Evolutionary conservation across 208 protist species (phyloP).

Genomic region (Trypanosoma theileri): DNA sequence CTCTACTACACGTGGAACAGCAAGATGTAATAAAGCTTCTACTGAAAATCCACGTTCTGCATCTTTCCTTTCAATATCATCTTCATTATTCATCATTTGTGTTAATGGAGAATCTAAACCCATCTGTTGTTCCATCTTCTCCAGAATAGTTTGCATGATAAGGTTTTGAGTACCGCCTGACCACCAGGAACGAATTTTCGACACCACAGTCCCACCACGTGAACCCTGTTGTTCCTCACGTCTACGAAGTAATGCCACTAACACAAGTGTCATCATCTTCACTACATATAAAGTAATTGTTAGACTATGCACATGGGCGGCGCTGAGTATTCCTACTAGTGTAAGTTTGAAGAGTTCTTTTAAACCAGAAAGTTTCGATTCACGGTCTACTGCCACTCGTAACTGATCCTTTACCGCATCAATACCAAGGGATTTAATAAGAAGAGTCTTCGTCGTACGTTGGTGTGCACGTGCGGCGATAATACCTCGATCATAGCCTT

Average conservation of each 20-base stretch:
- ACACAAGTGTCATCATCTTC: conserved; percentile 69
- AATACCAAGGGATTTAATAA: conserved; percentile 42
- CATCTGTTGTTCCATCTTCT: conserved; percentile 39
- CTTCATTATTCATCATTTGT: conserved; percentile 39
- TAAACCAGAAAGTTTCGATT: conserved; percentile 47
- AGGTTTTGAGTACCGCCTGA: conserved; percentile 44
- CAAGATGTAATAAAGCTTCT: conserved; percentile 36
- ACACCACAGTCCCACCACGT: conserved; percentile 20
- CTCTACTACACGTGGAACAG: conserved; percentile 45
- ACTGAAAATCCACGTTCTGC: conserved; percentile 47
- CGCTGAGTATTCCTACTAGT: conserved; percentile 54
- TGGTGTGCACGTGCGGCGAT: conserved; percentile 58
- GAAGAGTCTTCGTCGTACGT: conserved; percentile 42
- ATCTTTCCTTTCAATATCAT: conserved; percentile 19
- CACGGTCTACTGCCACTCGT: conserved; percentile 36
- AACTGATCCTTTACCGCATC: conserved; percentile 52
- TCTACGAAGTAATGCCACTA: conserved; percentile 63
- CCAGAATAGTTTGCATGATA: conserved; percentile 56
- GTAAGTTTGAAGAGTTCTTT: conserved; percentile 43
- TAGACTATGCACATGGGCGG: conserved; percentile 68
- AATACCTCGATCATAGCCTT: conserved; percentile 75
- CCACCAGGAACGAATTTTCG: conserved; percentile 65
- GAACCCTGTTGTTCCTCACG: conserved; percentile 30
- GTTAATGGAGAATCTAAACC: conserved; percentile 48
- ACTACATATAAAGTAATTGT: conserved; percentile 57